Percentiles rank a stretch among this genome's conserved stretches.
phyloP scores from a whole-genome alignment of 2,329 filamentous ascomycete genomes.

The Hymenoscyphus occultus region DNA sequence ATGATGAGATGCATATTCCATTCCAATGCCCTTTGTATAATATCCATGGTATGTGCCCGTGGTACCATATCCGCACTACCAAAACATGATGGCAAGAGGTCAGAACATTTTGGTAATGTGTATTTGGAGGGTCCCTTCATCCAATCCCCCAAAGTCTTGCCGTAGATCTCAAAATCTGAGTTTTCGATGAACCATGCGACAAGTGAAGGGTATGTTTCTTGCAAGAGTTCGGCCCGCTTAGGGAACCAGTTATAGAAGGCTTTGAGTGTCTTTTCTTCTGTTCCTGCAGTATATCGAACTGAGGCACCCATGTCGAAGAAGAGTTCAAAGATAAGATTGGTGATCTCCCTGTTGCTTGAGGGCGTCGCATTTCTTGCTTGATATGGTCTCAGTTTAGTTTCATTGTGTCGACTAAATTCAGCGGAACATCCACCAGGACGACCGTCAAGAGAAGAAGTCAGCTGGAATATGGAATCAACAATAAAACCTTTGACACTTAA shows the following conservation, averaged over 20 bases:
- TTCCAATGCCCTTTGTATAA: not conserved
- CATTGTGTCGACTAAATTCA: not conserved
- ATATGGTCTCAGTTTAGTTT: not conserved
- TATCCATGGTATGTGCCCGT: not conserved
- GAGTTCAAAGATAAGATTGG: not conserved
- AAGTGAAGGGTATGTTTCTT: not conserved
- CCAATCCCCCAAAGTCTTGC: not conserved
- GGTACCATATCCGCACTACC: not conserved
- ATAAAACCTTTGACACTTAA: slow-evolving; percentile 4
- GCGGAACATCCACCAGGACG: not conserved
- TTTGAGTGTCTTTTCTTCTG: not conserved
- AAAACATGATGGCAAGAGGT: not conserved
- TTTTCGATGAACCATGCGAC: not conserved
- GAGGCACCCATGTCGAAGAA: not conserved
- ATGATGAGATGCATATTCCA: slow-evolving; percentile 5
- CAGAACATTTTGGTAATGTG: not conserved
- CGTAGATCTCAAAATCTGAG: not conserved
- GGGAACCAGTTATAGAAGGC: slow-evolving; percentile 1
- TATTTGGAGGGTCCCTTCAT: not conserved
- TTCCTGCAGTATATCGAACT: not conserved
- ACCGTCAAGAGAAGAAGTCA: not conserved
- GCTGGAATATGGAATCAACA: not conserved
- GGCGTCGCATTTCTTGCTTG: not conserved
- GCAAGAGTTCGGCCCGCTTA: not conserved
- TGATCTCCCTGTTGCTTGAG: not conserved